A percentile compares a stretch with the other conserved stretches of the same genome.
phyloP scores from a whole-genome alignment of 2,329 filamentous ascomycete genomes.

The Scleromitrula shiraiana region DNA sequence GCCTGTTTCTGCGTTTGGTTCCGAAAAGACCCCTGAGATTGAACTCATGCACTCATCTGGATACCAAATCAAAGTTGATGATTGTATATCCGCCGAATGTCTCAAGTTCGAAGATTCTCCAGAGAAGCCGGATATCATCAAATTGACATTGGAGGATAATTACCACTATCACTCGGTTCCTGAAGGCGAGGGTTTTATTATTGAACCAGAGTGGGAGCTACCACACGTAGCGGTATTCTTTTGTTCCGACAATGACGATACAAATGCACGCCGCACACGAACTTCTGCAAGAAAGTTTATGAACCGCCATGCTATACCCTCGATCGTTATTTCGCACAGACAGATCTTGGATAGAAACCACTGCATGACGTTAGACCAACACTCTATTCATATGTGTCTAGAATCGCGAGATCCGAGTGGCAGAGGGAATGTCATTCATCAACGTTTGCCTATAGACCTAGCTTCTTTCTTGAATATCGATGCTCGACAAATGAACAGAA shows the following conservation, averaged over 20 bases:
- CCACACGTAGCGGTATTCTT: constrained; percentile 45
- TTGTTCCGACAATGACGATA: constrained; percentile 37
- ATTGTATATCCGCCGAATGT: constrained; percentile 36
- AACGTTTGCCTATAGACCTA: constrained; percentile 41
- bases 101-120: constrained; percentile 26
- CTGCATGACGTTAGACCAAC: constrained; percentile 33
- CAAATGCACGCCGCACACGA: constrained; percentile 33
- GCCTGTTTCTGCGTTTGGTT: constrained; percentile 42
- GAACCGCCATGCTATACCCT: constrained; percentile 39
- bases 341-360: constrained; percentile 33
- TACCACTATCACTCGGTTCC: constrained; percentile 31
- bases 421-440: constrained; percentile 31
- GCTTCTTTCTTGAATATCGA: constrained; percentile 43
- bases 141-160: constrained; percentile 31
- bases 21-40: constrained; percentile 38
- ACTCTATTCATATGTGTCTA: constrained; percentile 40
- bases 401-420: constrained; percentile 34
- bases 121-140: constrained; percentile 34
- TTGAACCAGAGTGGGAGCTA: constrained; percentile 38
- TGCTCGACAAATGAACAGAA: constrained; percentile 45
- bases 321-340: constrained; percentile 40
- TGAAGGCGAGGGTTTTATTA: constrained; percentile 30
- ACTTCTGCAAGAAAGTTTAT: constrained; percentile 40
- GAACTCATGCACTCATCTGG: constrained; percentile 44
- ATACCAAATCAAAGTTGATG: constrained; percentile 44